phyloP scores from a whole-genome alignment of 208 protist genomes.

The Vickermania ingenoplastis region DNA sequence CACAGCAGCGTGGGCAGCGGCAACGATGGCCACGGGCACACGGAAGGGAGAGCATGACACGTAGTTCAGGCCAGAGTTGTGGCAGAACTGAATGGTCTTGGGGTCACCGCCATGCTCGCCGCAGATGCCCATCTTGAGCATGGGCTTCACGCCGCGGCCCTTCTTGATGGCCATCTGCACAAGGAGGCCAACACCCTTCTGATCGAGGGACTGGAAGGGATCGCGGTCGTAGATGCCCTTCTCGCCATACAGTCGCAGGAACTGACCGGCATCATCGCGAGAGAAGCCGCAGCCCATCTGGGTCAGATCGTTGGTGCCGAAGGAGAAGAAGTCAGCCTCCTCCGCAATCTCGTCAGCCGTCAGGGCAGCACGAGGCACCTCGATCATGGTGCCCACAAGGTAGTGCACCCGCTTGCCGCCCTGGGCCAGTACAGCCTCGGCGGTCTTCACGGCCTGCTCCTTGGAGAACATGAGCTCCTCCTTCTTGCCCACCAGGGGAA shows the following conservation, averaged over 20 bases:
- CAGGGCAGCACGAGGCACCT: conserved; percentile 78
- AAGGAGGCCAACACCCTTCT: conserved; percentile 89
- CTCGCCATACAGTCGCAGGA: conserved; percentile 90
- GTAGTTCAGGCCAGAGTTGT: conserved; percentile 87
- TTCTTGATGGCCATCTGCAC: conserved; percentile 82
- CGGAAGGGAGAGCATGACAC: conserved; percentile 94
- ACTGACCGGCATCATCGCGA: conserved; percentile 91
- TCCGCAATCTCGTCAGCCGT: conserved; percentile 86
- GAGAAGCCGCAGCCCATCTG: conserved; percentile 96
- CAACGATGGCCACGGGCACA: conserved; percentile 90
- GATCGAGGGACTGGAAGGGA: conserved; percentile 93
- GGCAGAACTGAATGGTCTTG: conserved; percentile 88
- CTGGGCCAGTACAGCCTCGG: conserved; percentile 37
- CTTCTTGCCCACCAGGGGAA: conserved; percentile 82
- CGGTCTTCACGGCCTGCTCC: conserved; percentile 53
- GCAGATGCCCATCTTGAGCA: conserved; percentile 90
- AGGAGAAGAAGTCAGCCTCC: conserved; percentile 93
- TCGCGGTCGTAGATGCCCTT: conserved; percentile 85
- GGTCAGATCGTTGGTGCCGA: conserved; percentile 96
- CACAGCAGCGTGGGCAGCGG: conserved; percentile 90
- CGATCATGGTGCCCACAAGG: conserved; percentile 92
- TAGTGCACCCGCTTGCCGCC: conserved; percentile 49
- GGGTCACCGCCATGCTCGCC: conserved; percentile 94
- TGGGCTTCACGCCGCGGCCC: conserved; percentile 69
- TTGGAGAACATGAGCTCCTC: conserved; percentile 79